Conservation (phyloP, 192 early-diverging fungal species). For the Linnemannia elongata region DNA sequence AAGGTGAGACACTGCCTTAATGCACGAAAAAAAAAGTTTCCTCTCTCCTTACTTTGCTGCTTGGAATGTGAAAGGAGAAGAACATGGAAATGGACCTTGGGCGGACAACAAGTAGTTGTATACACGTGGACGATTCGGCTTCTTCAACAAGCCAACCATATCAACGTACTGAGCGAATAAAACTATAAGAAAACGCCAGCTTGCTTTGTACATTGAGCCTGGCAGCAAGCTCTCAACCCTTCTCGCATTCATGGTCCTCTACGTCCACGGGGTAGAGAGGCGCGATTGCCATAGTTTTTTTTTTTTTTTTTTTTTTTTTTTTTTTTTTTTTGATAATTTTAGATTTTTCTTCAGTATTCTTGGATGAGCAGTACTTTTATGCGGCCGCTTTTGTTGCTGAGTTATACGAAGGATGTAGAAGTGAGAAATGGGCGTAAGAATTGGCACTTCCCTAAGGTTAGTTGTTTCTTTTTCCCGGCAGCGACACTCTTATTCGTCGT, state of each 20-base stretch:
- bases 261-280: not conserved
- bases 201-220: not conserved
- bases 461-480: not conserved
- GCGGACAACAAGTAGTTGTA: not conserved
- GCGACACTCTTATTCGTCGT: not conserved
- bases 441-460: not conserved
- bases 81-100: not conserved
- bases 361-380: not conserved
- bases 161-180: not conserved
- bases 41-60: not conserved
- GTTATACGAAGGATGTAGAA: not conserved
- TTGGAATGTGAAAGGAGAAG: not conserved
- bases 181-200: not conserved
- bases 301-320: not conserved
- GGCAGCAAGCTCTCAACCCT: not conserved
- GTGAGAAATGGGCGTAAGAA: not conserved
- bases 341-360: not conserved
- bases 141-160: not conserved
- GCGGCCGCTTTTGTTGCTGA: not conserved
- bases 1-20: not conserved
- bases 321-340: not conserved
- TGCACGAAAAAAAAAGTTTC: not conserved
- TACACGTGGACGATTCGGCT: not conserved
- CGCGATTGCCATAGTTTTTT: not conserved
- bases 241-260: not conserved